These are phyloP conservation scores for Nicotiana tabacum DNA, from an alignment of 257 asterid species.

Conservation along the genomic window DNA sequence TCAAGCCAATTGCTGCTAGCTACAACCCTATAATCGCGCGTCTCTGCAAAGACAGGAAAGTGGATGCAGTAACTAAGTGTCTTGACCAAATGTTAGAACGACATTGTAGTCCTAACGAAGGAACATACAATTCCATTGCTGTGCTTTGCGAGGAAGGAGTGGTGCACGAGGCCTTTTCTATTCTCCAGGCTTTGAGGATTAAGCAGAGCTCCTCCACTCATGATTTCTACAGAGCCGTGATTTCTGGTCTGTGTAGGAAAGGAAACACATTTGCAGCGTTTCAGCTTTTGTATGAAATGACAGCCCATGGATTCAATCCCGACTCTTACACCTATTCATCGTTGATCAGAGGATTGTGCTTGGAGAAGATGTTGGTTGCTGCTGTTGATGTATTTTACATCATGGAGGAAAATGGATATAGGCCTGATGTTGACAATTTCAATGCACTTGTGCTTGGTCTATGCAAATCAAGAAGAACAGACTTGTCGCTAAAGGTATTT, in stretches of 20 bases:
- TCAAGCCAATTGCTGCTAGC: constrained; percentile 67
- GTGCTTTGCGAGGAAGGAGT: constrained; percentile 61
- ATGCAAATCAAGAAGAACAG: constrained; percentile 71
- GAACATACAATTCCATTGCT: constrained; percentile 76
- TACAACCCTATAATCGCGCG: constrained; percentile 66
- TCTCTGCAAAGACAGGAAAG: constrained; percentile 59
- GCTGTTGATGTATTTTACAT: constrained; percentile 52
- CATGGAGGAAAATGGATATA: constrained; percentile 55
- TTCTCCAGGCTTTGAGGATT: constrained; percentile 54
- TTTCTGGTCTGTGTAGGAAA: constrained; percentile 62
- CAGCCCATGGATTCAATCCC: constrained; percentile 50
- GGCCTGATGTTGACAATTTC: constrained; percentile 55
- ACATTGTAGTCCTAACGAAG: constrained; percentile 59
- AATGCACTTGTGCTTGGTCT: constrained; percentile 77
- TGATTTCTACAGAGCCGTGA: constrained; percentile 54
- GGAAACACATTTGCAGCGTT: constrained; percentile 74
- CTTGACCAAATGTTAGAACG: constrained; percentile 55
- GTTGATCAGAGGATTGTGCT: constrained; percentile 68
- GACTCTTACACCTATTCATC: constrained; percentile 79
- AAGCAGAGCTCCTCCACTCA: constrained; percentile 40
- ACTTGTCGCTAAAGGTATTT: constrained; percentile 51
- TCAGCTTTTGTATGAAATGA: constrained; percentile 57
- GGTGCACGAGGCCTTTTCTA: constrained; percentile 62
- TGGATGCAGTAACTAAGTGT: constrained; percentile 48
- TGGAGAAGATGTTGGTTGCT: constrained; percentile 68